Conservation (phyloP, 805 yeast species). For the Kazachstania viticola region DNA sequence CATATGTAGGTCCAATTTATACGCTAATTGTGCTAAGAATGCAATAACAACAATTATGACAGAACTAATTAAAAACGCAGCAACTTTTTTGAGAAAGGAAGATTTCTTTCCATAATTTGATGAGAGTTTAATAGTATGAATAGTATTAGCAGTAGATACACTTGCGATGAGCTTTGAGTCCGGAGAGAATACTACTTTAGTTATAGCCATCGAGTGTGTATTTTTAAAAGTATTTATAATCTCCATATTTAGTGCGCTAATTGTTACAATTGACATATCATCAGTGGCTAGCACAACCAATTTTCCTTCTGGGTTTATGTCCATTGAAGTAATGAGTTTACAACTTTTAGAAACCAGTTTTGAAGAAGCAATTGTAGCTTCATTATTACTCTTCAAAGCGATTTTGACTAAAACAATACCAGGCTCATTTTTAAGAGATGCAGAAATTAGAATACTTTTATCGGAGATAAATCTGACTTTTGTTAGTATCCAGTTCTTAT, state of each 20-base stretch:
- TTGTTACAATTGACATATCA: slow-evolving; percentile 54
- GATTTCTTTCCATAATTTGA: slow-evolving; percentile 31
- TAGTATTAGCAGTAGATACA: slow-evolving; percentile 66
- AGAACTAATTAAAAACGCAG: slow-evolving; percentile 16
- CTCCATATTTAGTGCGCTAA: slow-evolving; percentile 41
- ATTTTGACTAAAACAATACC: slow-evolving; percentile 30
- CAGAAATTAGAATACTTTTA: slow-evolving; percentile 32
- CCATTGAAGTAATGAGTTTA: slow-evolving; percentile 41
- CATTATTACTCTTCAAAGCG: slow-evolving; percentile 15
- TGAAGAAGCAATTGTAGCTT: slow-evolving; percentile 12
- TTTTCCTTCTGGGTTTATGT: slow-evolving; percentile 24
- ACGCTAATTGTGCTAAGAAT: slow-evolving; percentile 13
- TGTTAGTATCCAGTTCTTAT: slow-evolving; percentile 20
- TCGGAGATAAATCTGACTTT: slow-evolving; percentile 28
- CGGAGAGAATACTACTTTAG: slow-evolving; percentile 58
- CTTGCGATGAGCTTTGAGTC: slow-evolving; percentile 57
- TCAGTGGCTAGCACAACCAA: slow-evolving; percentile 34
- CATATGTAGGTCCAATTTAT: slow-evolving; percentile 16
- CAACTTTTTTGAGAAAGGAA: slow-evolving; percentile 14
- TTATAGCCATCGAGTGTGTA: slow-evolving; percentile 70
- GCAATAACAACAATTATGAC: slow-evolving; percentile 19
- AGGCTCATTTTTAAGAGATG: slow-evolving; percentile 28
- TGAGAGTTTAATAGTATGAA: slow-evolving; percentile 54
- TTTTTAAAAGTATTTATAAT: slow-evolving; percentile 40
- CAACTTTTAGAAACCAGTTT: slow-evolving; percentile 26